Evolutionary conservation across 768 basidiomycete genomes (phyloP), one percentile per base, ranked within the genome.

Genomic region (Aureoboletus auriporus): DNA sequence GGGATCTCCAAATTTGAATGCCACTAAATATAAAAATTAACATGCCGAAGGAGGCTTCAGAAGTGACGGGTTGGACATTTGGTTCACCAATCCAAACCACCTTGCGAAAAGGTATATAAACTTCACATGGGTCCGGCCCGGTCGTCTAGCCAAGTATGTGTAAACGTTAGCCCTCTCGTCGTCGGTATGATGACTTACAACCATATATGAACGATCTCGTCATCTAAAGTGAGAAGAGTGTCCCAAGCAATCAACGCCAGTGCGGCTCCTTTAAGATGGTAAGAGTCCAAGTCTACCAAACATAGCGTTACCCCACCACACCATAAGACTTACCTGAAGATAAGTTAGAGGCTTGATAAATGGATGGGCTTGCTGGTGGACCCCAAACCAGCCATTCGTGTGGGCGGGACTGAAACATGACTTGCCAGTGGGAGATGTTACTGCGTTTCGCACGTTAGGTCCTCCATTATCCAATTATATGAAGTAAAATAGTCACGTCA

Each of bases 51-150:
- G 29, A 39, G 20, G 26, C 11, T 39, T 42, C 3, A 33, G 20
- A 35, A 9, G 36, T 1, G 8, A 30, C 6, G 30, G 9, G 6
- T 5, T 42, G 2, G 12, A 61, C 60, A 59, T 42, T 48, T 53
- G 54, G 9, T 49, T 51, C 43, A 44, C 3, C 33, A 61, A 16
- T 45, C 60, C 60, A 38, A 59, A 60, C 60, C 60, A 62, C 47
- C 33, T 61, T 1, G 60, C 26, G 12, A 61, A 51, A 17, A 61
- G 42, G 41, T 50, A 61, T 47, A 61, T 56, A 43, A 54, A 50
- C 34, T 62, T 61, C 29, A 62, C 42, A 8, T 51, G 20, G 10
- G 26, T 8, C 20, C 49, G 17, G n/a, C 27, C n/a, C 1, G 51
- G n/a, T 29, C 49, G 50, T 38, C 59, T 60, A 28, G 31, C 14